Conservation (phyloP, 2,329 filamentous ascomycete species). For the Periconia sp. region DNA sequence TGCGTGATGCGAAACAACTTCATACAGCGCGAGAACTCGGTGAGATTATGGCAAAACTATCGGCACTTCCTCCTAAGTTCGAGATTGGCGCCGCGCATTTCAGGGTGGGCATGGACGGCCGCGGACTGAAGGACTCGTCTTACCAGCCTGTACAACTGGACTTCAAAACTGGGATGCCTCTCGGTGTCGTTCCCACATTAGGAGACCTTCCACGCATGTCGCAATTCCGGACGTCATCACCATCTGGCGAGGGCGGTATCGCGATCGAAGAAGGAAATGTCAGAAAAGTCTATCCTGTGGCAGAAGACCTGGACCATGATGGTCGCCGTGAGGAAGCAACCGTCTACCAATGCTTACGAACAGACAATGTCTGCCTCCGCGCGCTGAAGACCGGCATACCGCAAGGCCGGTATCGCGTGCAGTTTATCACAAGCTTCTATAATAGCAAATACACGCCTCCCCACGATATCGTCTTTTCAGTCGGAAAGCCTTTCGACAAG, state of each 20-base stretch:
- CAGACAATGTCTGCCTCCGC: conserved; percentile 42
- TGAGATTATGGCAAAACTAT: conserved; percentile 44
- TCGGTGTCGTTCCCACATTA: conserved; percentile 27
- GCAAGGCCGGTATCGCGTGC: conserved; percentile 43
- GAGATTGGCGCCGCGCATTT: conserved; percentile 41
- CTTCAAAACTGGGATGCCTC: conserved; percentile 45
- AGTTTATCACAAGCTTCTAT: conserved; percentile 43
- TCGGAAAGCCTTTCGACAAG: conserved; percentile 44
- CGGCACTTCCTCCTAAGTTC: conserved; percentile 43
- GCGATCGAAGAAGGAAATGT: conserved; percentile 31
- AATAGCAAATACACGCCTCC: conserved; percentile 25
- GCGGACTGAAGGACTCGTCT: conserved; percentile 34
- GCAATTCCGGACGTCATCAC: conserved; percentile 30
- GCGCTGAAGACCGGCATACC: conserved; percentile 46
- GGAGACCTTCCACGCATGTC: conserved; percentile 30
- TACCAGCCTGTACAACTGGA: conserved; percentile 44
- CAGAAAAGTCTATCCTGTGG: conserved; percentile 42
- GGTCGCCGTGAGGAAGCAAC: conserved; percentile 42
- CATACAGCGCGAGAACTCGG: conserved; percentile 36
- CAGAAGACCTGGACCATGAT: conserved; percentile 44
- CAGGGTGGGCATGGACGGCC: conserved; percentile 37
- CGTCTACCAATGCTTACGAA: conserved; percentile 40
- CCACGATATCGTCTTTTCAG: conserved; percentile 42
- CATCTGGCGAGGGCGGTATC: conserved; percentile 39
- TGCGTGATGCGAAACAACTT: conserved; percentile 44